These are phyloP conservation scores for Candida peoriensis DNA, from an alignment of 805 yeast genomes.

Conservation along the genomic window DNA sequence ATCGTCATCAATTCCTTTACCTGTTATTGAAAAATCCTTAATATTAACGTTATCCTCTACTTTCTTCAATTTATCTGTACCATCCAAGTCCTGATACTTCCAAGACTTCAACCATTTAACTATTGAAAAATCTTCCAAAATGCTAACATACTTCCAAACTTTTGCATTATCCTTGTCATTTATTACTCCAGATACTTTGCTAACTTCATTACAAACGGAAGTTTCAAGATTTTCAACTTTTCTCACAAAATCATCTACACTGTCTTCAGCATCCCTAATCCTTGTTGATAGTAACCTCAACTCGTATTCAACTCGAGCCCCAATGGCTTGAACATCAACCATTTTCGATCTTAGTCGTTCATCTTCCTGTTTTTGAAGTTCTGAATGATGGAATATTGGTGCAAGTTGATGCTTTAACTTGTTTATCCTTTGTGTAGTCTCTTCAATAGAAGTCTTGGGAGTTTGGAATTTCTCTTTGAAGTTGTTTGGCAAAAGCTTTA, in stretches of 20 bases:
- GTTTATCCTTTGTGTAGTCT: slow-evolving; percentile 1
- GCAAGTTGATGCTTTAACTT: slow-evolving; percentile 12
- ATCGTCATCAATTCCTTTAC: neutral
- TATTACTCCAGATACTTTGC: neutral
- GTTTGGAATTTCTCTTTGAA: neutral
- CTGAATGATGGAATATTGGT: slow-evolving; percentile 18
- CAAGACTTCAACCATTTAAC: neutral
- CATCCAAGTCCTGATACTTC: too few relatives aligned
- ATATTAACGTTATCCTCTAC: too few relatives aligned
- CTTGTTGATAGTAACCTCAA: slow-evolving; percentile 52
- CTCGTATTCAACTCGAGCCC: slow-evolving; percentile 63
- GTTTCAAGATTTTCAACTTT: slow-evolving; percentile 32
- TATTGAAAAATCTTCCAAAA: neutral
- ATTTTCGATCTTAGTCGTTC: slow-evolving; percentile 34
- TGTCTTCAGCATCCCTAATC: slow-evolving; percentile 63
- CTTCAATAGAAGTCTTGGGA: slow-evolving; percentile 1
- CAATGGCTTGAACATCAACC: slow-evolving; percentile 47
- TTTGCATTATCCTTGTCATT: slow-evolving; percentile 2
- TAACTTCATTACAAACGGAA: slow-evolving; percentile 8
- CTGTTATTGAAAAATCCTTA: neutral
- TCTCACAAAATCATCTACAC: slow-evolving; percentile 39
- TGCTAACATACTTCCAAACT: slow-evolving; percentile 1
- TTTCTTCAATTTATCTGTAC: too few relatives aligned
- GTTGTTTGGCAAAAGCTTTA: neutral
- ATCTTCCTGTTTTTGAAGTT: slow-evolving; percentile 19